Evolutionary conservation across 495 filamentous ascomycete genomes (phyloP).

Genomic region (Xylaria venustula): DNA sequence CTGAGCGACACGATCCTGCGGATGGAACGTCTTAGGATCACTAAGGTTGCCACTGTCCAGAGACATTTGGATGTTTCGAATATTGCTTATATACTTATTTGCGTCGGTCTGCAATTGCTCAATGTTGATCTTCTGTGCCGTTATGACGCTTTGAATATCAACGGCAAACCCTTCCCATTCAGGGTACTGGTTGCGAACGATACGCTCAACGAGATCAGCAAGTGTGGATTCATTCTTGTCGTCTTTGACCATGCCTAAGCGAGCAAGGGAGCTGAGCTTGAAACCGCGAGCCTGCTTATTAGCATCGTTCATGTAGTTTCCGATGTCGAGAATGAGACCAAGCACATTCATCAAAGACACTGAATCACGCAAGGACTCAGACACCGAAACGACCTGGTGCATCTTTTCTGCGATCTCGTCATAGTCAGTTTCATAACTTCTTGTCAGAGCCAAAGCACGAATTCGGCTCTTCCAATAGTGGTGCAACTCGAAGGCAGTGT

Average conservation of each 20-base stretch:
- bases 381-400: constrained; percentile 76
- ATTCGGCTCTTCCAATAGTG: constrained; percentile 99
- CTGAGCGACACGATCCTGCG: constrained; percentile 90
- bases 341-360: constrained; percentile 93
- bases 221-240: constrained; percentile 97
- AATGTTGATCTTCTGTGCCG: constrained; percentile 90
- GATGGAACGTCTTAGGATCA: constrained; percentile 96
- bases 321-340: constrained; percentile 92
- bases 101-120: constrained; percentile 87
- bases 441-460: constrained; percentile 81
- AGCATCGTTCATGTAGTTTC: constrained; percentile 99
- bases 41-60: constrained; percentile 93
- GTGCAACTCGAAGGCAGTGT: constrained; percentile 89
- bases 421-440: constrained; percentile 84
- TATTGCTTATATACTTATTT: constrained; percentile 91
- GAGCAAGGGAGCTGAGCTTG: constrained; percentile 92
- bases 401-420: constrained; percentile 84
- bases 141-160: constrained; percentile 78
- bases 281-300: constrained; percentile 98
- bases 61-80: constrained; percentile 87
- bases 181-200: constrained; percentile 92
- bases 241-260: constrained; percentile 96
- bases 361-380: constrained; percentile 86
- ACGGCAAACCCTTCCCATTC: constrained; percentile 89
- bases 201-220: constrained; percentile 94